Evolutionary conservation across 169 alveolate genomes (phyloP).

Genomic region (Eimeria falciformis): DNA sequence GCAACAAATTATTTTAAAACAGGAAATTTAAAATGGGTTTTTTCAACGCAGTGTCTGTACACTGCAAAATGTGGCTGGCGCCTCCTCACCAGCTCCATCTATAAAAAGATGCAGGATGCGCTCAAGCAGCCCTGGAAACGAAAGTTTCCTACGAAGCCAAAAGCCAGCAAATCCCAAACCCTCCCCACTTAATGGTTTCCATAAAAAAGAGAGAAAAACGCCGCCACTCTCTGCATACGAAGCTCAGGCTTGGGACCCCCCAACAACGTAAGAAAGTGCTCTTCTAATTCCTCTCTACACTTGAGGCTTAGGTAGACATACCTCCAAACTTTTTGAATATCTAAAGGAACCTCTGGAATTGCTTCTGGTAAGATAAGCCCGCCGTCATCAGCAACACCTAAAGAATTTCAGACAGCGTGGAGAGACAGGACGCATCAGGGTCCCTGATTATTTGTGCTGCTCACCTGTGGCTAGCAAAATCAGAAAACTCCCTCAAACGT

Average conservation of each 20-base stretch:
- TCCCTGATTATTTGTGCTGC: background rate
- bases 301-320: background rate
- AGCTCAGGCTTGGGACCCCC: too few relatives aligned
- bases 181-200: too few relatives aligned
- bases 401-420: background rate
- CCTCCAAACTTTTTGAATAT: background rate
- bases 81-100: background rate
- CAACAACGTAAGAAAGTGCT: too few relatives aligned
- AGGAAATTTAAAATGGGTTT: too few relatives aligned
- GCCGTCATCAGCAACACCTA: constrained; percentile 15
- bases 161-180: too few relatives aligned
- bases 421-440: background rate
- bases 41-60: too few relatives aligned
- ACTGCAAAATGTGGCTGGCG: too few relatives aligned
- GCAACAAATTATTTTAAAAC: too few relatives aligned
- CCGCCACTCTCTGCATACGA: too few relatives aligned
- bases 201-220: too few relatives aligned
- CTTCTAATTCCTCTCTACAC: too few relatives aligned
- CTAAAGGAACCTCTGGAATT: background rate
- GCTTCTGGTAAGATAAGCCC: background rate
- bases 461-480: background rate
- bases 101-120: constrained; percentile 1
- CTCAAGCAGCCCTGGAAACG: constrained; percentile 15
- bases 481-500: background rate
- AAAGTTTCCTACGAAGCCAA: background rate